Conservation (phyloP, 495 filamentous ascomycete species). For the Podospora pseudocomata region DNA sequence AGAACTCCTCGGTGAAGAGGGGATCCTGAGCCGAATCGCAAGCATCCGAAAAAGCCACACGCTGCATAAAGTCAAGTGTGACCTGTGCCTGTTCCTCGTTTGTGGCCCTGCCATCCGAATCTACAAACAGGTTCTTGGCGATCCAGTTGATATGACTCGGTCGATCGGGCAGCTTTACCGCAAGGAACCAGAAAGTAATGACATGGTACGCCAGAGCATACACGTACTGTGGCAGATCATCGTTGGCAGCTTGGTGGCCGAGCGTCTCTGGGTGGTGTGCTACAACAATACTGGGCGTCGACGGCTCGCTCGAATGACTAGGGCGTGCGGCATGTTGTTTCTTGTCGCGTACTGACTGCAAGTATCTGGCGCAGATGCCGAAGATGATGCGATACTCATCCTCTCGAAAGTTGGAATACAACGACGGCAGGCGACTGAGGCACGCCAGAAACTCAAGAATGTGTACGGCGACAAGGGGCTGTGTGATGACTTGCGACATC, state of each 20-base stretch:
- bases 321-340: constrained; percentile 43
- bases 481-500: constrained; percentile 93
- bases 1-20: constrained; percentile 55
- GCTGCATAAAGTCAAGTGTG: constrained; percentile 93
- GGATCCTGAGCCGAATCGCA: constrained; percentile 66
- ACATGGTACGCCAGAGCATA: constrained; percentile 91
- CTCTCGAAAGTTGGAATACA: constrained; percentile 82
- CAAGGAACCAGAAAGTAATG: constrained; percentile 94
- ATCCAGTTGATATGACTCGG: constrained; percentile 86
- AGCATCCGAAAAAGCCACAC: constrained; percentile 80
- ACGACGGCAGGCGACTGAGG: constrained; percentile 75
- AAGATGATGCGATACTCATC: constrained; percentile 90
- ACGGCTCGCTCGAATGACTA: constrained; percentile 31
- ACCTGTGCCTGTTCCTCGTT: constrained; percentile 92
- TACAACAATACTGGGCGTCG: constrained; percentile 32
- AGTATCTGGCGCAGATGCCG: constrained; percentile 87
- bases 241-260: constrained; percentile 40
- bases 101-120: constrained; percentile 66
- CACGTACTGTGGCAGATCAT: constrained; percentile 84
- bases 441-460: constrained; percentile 90
- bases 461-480: constrained; percentile 83
- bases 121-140: constrained; percentile 75
- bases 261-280: constrained; percentile 16
- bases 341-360: constrained; percentile 62
- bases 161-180: constrained; percentile 77